Base-by-base conservation (phyloP, 768 basidiomycete genomes). In the Termitomyces sp. region DNA sequence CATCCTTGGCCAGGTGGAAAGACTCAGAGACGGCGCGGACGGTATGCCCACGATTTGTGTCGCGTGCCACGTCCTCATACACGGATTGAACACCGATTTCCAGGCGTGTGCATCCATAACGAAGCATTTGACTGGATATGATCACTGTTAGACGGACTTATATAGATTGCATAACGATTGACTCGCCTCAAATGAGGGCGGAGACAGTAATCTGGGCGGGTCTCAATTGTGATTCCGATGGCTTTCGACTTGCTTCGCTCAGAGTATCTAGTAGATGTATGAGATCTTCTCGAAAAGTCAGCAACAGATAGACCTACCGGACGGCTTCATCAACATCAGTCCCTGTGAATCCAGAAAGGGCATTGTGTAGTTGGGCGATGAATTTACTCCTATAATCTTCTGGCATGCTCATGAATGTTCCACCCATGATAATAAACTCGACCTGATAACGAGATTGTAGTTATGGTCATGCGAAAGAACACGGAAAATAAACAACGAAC, bases 351-450 rank as follows among this genome's bases (percentile, higher is more conserved):
- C 97, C 97, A 16, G 93, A 95, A 5, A 99, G 77, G 1, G 97
- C 96, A 71, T 98, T 98, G 71, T 98, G 97, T 55, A 99, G 79
- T 60, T 98, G 95, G 1, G 96, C 95, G 55, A 98, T 83, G 64
- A 99, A 99, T 62, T 91, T 87, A 59, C 85, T 86, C 59, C 97
- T 84, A 70, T 99, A 98, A 45, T 94, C 92, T 71, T 98, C 95
- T 37, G 95, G 91, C 90, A 98, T 96, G 68, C 95, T 98, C 95
- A 99, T 98, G 73, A 99, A 99, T 12, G 97, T 99, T 45, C 97
- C 97, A 24, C 97, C 97, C 97, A 98, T 98, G 60, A 96, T 82
- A 62, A 97, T 98, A 64, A 88, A 90, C 65, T 93, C 91, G 32
- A 93, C 88, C 91, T 91, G 53, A 36, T 50, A 39, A 36, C 20